Base-by-base conservation (phyloP, 371 early-diverging fungal species). In the Furculomyces boomerangus region DNA sequence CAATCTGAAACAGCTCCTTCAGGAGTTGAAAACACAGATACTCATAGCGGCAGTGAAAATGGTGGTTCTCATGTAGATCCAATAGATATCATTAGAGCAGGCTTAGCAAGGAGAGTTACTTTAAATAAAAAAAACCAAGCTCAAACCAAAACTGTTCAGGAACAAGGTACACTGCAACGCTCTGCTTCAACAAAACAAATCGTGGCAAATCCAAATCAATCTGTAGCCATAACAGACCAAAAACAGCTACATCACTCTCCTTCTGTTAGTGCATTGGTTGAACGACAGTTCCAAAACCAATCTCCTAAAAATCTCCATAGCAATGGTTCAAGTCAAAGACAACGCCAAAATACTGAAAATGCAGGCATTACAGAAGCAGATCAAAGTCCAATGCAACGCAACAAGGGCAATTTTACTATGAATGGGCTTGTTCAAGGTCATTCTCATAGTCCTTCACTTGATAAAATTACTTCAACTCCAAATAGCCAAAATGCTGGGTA, bases 51-150 rank as follows among this genome's bases (percentile, higher is more conserved):
- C 31, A 31, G 39, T 45, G 46, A 26, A n/a, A 30, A 46, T 25
- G 31, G 24, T 2, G 30, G 22, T 29, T 24, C 24, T 35, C 30
- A 37, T 30, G 57, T 57, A 30, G 68, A 68, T 49, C 68, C 68
- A 5, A 58, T 68, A 31, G 68, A 68, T 41, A 68, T 68, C 22
- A 68, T 68, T 22, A 57, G 64, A 10, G 67, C 67, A 0, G 68
- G 68, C 20, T 52, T 68, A 25, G 67, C 62, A 1, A 64, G 68
- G 14, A 55, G 68, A 45, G 59, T 67, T 0, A 68, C 68, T 29
- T 57, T 66, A n/a, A 65, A 66, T 52, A 68, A 68, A 50, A 52
- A 45, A 30, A 60, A 65, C 43, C 55, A 58, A 32, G 10, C 48
- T 54, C n/a, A 30, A 39, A 35, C 29, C 41, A 3, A 54, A 41